Evolutionary conservation across 257 asterid species (phyloP).

Genomic region (Cynanchum wilfordii): DNA sequence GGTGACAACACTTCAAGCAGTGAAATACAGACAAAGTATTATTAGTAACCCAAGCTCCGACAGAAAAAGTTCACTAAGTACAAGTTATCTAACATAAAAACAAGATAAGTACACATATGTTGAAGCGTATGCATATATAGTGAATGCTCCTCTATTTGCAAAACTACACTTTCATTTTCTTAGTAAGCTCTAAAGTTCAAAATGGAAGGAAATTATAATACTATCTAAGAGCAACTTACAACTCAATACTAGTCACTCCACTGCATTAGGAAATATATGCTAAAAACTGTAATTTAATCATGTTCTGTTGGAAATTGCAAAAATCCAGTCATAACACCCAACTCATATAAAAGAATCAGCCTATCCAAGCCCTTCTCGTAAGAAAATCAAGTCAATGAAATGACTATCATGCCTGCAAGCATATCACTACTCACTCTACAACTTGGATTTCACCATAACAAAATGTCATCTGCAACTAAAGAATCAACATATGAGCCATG

Average conservation of each 20-base stretch:
- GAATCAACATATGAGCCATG: background rate
- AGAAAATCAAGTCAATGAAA: background rate
- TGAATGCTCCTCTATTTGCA: background rate
- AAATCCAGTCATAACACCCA: background rate
- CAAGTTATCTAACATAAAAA: background rate
- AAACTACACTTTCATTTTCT: background rate
- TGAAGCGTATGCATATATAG: background rate
- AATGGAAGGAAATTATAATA: background rate
- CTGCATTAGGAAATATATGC: background rate
- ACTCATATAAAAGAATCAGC: background rate
- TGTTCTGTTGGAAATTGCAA: background rate
- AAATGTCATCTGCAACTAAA: background rate
- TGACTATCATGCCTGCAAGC: background rate
- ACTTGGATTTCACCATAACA: background rate
- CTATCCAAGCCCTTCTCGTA: background rate
- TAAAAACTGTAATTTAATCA: background rate
- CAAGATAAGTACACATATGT: background rate
- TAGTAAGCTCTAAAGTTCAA: background rate
- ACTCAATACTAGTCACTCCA: background rate
- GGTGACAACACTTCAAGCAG: background rate
- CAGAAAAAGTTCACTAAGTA: background rate
- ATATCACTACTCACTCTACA: background rate
- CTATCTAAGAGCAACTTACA: background rate
- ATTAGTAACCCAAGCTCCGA: background rate
- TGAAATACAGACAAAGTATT: background rate